Conservation (phyloP, 2,329 filamentous ascomycete species). For the Neopestalotiopsis sp. region DNA sequence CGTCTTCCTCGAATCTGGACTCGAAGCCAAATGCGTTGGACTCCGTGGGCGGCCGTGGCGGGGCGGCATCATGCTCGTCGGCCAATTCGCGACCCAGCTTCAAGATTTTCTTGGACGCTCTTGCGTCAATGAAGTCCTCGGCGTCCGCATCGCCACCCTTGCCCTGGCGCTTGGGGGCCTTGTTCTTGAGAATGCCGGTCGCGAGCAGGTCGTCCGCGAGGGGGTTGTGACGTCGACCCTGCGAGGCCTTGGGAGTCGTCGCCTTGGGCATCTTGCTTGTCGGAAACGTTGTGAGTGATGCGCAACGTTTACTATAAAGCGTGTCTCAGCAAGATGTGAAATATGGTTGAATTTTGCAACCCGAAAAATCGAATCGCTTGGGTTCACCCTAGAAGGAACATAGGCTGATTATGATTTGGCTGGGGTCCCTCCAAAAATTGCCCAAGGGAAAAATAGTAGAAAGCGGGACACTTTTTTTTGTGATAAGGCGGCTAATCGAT, state of each 20-base stretch:
- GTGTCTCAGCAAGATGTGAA: neutral
- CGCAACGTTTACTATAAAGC: constrained; percentile 21
- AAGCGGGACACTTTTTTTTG: constrained; percentile 6
- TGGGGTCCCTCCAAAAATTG: constrained; percentile 5
- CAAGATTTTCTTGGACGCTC: constrained; percentile 86
- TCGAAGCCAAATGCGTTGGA: constrained; percentile 81
- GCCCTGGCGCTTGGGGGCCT: constrained; percentile 73
- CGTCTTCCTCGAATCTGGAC: constrained; percentile 69
- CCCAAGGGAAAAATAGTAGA: constrained; percentile 1
- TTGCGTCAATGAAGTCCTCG: constrained; percentile 82
- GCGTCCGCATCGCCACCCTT: constrained; percentile 67
- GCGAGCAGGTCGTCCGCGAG: constrained; percentile 86
- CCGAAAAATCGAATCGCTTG: constrained; percentile 8
- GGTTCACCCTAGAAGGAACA: constrained; percentile 17
- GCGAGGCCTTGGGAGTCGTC: constrained; percentile 61
- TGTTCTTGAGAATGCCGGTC: constrained; percentile 72
- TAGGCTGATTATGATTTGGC: neutral
- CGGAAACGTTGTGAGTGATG: neutral
- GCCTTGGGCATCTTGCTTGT: constrained; percentile 76
- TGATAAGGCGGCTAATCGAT: constrained; percentile 3
- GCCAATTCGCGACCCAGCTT: constrained; percentile 87
- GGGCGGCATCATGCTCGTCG: constrained; percentile 73
- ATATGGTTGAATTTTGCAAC: neutral
- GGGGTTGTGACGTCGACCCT: constrained; percentile 77
- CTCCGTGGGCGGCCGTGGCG: constrained; percentile 45